These are phyloP conservation scores for Akanthomyces muscarius DNA, from an alignment of 2,329 filamentous ascomycete species.

Conservation along the genomic window DNA sequence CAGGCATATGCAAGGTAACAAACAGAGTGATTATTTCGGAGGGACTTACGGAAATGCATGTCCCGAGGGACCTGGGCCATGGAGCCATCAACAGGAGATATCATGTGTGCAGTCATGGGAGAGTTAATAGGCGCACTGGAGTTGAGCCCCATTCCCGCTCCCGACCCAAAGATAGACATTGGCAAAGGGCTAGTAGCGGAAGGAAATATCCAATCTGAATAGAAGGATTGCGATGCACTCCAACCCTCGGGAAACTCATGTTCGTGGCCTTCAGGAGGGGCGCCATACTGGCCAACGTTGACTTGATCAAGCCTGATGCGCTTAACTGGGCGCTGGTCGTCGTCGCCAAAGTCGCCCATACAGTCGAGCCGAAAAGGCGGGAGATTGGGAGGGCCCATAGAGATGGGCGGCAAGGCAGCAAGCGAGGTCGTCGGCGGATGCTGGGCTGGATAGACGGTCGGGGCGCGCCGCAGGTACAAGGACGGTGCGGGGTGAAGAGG, in stretches of 20 bases:
- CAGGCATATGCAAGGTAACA: background rate
- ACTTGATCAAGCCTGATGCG: constrained; percentile 21
- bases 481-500: too few relatives aligned
- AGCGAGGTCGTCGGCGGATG: too few relatives aligned
- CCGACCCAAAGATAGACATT: background rate
- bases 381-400: background rate
- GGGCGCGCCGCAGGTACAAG: too few relatives aligned
- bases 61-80: background rate
- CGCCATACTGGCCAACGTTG: background rate
- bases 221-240: background rate
- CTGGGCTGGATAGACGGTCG: too few relatives aligned
- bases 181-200: background rate
- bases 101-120: background rate
- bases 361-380: background rate
- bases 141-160: background rate
- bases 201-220: background rate
- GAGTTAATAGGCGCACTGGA: background rate
- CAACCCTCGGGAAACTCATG: background rate
- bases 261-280: background rate
- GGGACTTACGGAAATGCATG: background rate
- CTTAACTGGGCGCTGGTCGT: constrained; percentile 13
- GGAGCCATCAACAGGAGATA: background rate
- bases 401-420: background rate
- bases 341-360: constrained; percentile 12
- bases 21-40: background rate